A percentile compares a stretch with the other conserved stretches of the same genome.
Conservation (phyloP, 1,284 basidiomycete species). For the Singerocomus inundabilis region DNA sequence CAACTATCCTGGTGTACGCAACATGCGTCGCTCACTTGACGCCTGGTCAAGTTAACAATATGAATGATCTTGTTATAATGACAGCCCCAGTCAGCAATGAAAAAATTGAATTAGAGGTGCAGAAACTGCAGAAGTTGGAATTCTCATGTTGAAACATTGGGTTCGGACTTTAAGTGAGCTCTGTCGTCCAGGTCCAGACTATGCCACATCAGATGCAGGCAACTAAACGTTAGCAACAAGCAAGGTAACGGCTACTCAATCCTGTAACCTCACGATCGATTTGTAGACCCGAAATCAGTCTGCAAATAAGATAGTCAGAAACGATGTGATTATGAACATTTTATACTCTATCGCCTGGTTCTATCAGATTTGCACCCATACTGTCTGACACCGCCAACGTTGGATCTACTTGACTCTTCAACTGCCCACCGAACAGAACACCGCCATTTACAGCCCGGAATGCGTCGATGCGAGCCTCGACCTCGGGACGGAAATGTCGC, state of each 20-base stretch:
- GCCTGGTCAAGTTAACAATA: too few relatives aligned
- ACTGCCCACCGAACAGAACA: constrained; percentile 86
- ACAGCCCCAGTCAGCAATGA: too few relatives aligned
- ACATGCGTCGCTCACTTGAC: too few relatives aligned
- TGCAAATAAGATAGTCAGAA: constrained; percentile 3
- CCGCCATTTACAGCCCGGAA: constrained; percentile 81
- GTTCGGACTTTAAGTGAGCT: neutral
- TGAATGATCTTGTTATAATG: too few relatives aligned
- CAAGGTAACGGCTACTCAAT: neutral
- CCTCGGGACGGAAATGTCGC: constrained; percentile 94
- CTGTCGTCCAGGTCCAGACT: neutral
- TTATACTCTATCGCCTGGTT: constrained; percentile 34
- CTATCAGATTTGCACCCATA: constrained; percentile 55
- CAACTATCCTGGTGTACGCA: too few relatives aligned
- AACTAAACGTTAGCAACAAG: neutral
- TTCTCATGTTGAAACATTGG: neutral
- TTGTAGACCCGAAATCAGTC: neutral
- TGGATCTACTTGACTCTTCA: constrained; percentile 72
- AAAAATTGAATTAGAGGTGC: neutral
- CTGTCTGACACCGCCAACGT: constrained; percentile 80
- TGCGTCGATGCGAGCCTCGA: constrained; percentile 81
- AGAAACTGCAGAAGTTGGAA: neutral
- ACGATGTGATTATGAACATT: constrained; percentile 5
- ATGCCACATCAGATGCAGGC: neutral
- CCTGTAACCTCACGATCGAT: neutral